Evolutionary conservation across 257 asterid genomes (phyloP).

Genomic region (Petunia secreta): DNA sequence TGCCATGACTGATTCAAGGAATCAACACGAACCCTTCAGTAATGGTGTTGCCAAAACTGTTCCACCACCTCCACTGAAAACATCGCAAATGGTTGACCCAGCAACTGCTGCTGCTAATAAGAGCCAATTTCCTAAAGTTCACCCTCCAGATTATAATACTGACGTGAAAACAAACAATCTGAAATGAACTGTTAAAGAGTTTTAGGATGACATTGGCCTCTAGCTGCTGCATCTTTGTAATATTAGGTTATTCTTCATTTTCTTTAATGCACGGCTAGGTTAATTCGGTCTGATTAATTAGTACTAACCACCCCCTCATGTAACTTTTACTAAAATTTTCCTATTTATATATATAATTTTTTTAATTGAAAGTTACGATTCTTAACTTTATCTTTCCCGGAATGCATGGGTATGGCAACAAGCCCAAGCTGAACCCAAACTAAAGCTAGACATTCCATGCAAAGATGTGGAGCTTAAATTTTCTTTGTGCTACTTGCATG

Average conservation of each 20-base stretch:
- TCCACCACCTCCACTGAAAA: slow-evolving; percentile 5
- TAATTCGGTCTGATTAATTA: neutral
- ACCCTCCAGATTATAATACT: neutral
- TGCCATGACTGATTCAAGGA: neutral
- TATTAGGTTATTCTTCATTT: neutral
- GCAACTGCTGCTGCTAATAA: neutral
- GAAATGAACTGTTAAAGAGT: neutral
- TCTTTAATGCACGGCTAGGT: slow-evolving; percentile 1
- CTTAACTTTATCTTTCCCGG: neutral
- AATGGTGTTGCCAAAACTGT: neutral
- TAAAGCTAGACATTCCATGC: too few relatives aligned
- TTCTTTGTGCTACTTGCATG: too few relatives aligned
- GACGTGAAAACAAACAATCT: neutral
- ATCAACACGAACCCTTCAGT: slow-evolving; percentile 5
- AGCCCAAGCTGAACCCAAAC: too few relatives aligned
- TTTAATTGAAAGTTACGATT: too few relatives aligned
- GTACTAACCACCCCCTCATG: neutral
- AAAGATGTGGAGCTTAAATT: too few relatives aligned
- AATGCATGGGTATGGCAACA: too few relatives aligned
- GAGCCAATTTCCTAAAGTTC: neutral
- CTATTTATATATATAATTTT: neutral
- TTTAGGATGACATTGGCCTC: neutral
- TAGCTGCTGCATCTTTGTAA: slow-evolving; percentile 7
- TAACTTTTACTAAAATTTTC: neutral
- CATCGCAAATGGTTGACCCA: neutral